phyloP scores from a whole-genome alignment of 352 stramenopile genomes.

The Phytophthora tentaculata region DNA sequence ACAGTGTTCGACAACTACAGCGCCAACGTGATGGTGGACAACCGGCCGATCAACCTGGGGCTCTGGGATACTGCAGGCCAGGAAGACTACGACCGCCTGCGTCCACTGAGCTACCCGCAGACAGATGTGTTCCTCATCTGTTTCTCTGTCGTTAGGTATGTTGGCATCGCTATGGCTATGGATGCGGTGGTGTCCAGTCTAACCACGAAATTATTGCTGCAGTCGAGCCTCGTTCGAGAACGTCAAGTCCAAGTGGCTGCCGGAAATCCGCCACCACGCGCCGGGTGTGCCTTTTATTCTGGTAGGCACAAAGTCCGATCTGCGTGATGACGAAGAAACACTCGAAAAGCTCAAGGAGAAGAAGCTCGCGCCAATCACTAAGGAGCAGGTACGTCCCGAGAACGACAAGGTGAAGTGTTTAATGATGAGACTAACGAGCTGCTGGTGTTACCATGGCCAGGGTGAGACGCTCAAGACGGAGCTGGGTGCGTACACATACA shows the following conservation, averaged over 20 bases:
- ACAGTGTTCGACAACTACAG: slow-evolving; percentile 96
- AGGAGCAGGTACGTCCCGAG: slow-evolving; percentile 57
- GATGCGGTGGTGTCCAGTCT: neutral
- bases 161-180: neutral
- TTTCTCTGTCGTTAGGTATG: slow-evolving; percentile 93
- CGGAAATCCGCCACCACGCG: slow-evolving; percentile 89
- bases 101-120: slow-evolving; percentile 95
- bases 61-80: slow-evolving; percentile 98
- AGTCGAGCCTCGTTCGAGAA: slow-evolving; percentile 95
- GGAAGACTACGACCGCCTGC: slow-evolving; percentile 97
- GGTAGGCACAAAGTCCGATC: slow-evolving; percentile 95
- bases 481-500: slow-evolving; percentile 91
- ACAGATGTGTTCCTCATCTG: slow-evolving; percentile 97
- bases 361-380: slow-evolving; percentile 74
- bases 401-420: neutral
- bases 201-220: slow-evolving; percentile 10
- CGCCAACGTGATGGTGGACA: slow-evolving; percentile 93
- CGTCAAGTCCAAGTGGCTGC: slow-evolving; percentile 94
- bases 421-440: slow-evolving; percentile 4
- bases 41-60: slow-evolving; percentile 95
- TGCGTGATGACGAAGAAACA: slow-evolving; percentile 91
- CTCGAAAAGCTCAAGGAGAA: slow-evolving; percentile 90
- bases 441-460: slow-evolving; percentile 30
- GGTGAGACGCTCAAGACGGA: slow-evolving; percentile 90
- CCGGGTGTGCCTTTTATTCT: slow-evolving; percentile 95